Conservation (phyloP, 78 protist genomes). For the Dictyostelium purpureum region DNA sequence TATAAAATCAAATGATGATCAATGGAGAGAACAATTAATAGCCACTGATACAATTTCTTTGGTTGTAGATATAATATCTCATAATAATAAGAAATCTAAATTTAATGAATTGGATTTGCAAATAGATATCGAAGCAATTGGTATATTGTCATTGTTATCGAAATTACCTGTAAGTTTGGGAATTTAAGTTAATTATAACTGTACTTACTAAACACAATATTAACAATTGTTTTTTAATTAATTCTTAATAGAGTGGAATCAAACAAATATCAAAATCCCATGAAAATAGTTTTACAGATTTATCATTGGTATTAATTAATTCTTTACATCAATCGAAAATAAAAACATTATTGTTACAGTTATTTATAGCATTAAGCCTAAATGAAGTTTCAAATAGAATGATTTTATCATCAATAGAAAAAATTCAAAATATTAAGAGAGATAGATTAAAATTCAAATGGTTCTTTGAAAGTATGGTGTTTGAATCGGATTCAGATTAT, state of each 20-base stretch:
- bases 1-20: neutral
- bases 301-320: conserved; percentile 17
- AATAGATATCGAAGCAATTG: conserved; percentile 22
- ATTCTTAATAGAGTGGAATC: neutral
- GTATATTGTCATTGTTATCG: neutral
- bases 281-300: conserved; percentile 1
- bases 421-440: conserved; percentile 14
- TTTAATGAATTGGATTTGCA: neutral
- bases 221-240: neutral
- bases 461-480: conserved; percentile 22
- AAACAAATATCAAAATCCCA: conserved; percentile 8
- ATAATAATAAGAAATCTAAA: conserved; percentile 1
- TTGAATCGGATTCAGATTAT: neutral
- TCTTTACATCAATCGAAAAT: neutral
- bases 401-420: conserved; percentile 16
- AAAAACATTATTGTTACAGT: neutral
- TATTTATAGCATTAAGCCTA: neutral
- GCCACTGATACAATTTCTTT: neutral
- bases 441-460: conserved; percentile 53
- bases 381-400: conserved; percentile 10
- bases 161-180: conserved; percentile 8
- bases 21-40: neutral
- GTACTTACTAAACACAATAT: no score
- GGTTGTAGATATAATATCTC: conserved; percentile 6
- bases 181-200: neutral